A percentile compares a stretch with the other conserved stretches of the same genome.
Conservation (phyloP, 2,329 filamentous ascomycete genomes). For the Mollisia scopiformis region DNA sequence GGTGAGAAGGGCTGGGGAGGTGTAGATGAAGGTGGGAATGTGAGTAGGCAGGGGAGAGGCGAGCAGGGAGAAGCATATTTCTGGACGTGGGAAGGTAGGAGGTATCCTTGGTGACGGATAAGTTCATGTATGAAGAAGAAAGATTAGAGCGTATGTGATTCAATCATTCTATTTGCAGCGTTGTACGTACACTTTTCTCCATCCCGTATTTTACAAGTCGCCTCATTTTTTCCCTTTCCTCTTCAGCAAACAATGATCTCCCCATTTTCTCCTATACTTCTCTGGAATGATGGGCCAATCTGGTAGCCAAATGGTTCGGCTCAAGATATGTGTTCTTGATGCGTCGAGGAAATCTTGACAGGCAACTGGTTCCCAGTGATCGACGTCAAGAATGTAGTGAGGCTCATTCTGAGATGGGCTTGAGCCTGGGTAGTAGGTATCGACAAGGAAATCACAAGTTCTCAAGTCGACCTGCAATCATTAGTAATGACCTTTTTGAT, state of each 20-base stretch:
- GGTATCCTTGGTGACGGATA: constrained; percentile 27
- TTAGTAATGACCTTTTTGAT: background rate
- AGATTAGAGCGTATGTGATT: too few species aligned
- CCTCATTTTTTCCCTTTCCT: constrained; percentile 43
- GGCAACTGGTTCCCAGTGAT: constrained; percentile 77
- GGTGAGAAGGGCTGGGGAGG: constrained; percentile 21
- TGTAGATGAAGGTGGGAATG: constrained; percentile 13
- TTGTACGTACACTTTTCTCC: background rate
- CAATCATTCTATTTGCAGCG: too few species aligned
- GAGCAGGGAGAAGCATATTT: constrained; percentile 19
- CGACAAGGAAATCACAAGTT: constrained; percentile 82
- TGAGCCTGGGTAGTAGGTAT: constrained; percentile 74
- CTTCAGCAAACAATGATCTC: constrained; percentile 81
- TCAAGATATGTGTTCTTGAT: constrained; percentile 70
- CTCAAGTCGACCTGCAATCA: constrained; percentile 63
- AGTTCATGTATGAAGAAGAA: too few species aligned
- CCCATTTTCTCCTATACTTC: constrained; percentile 77
- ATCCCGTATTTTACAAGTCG: constrained; percentile 9
- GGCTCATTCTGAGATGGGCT: constrained; percentile 72
- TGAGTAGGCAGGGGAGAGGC: constrained; percentile 1
- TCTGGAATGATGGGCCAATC: constrained; percentile 70
- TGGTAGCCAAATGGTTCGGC: constrained; percentile 82
- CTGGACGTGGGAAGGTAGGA: constrained; percentile 23
- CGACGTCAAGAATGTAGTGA: constrained; percentile 72
- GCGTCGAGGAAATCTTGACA: constrained; percentile 85